Evolutionary conservation across 495 filamentous ascomycete genomes (phyloP), one percentile per base, ranked within the genome.

Genomic region (Podospora didyma): DNA sequence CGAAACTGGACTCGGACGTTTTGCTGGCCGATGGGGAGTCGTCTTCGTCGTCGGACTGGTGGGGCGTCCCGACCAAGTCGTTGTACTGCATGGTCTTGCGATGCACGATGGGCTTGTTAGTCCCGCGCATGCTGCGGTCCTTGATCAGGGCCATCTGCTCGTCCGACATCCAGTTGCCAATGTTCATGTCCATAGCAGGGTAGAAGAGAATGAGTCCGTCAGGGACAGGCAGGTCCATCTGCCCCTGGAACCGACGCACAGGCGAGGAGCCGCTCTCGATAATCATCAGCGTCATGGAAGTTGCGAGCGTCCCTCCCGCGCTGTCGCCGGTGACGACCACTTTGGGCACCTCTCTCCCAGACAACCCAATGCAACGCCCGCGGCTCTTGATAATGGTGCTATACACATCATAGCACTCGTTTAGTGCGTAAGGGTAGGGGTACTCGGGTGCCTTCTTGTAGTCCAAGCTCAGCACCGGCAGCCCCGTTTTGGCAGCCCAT

Each of bases 91-190:
- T 86, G 46, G 82, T 89, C 72, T 97, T 97, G 51, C 87, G 80
- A 19, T 82, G 79, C 5, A 97, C 67, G 50, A 97, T 82, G 45
- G 81, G 78, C 54, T 79, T 80, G 64, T 97, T 96, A 2, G 85
- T 89, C 56, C 84, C 85, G 2, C 92, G 83, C 54, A 82, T 84
- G 51, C 83, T 79, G 41, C 89, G 86, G 56, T 96, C 91, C 59
- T 92, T 87, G 52, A 98, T 96, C 39, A 97, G 73, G 0, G 89
- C 80, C 90, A 97, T 94, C 67, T 97, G 92, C 68, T 97, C 94
- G 62, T 98, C 95, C 0, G 87, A 90, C 92, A 98, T 97, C 94
- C 94, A 98, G 62, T 90, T 97, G n/a, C 89, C 88, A 49, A 97
- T 96, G 67, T 91, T 96, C 85, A 97, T 87, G 63, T 96, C 95